Base-by-base conservation (phyloP, 768 basidiomycete species). In the Pulveroboletus sp. region DNA sequence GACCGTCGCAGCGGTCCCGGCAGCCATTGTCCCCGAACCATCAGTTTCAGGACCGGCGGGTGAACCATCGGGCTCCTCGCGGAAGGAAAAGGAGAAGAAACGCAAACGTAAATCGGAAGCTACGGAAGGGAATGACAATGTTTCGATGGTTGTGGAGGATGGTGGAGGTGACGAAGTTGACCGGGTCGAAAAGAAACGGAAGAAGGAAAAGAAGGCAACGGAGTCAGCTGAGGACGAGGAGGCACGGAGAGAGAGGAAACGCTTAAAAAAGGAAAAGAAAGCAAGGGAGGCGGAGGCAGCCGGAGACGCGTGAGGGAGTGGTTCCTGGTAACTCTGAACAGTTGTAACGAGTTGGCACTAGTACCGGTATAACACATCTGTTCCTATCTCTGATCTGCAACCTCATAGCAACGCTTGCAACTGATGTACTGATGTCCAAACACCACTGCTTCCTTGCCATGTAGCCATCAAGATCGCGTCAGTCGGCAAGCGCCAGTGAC, bases 41-140 rank as follows among this genome's bases (percentile, higher is more conserved):
- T 56, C 61, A 16, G 57, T 54, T 45, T 71, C 71, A 31, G 57
- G 62, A 49, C 69, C 69, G 29, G 54, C 54, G 38, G 71, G 27
- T 5, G 55, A 72, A 47, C 49, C 63, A 39, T 71, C 69, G 24
- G 63, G 70, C 14, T 60, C 71, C 17, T 45, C 47, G 8, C 74
- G 72, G 59, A 70, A 73, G 47, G 76, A 80, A 23, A 85, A 83
- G 63, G 88, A 91, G 63, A 89, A 89, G 72, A 94, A 95, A 64
- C 81, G 89, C 45, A 92, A 91, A 68, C 81, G 87, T 41, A 88
- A 87, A 63, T 85, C 83, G 1, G 85, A 83, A 54, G 75, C 63
- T 8, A 67, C 70, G 0, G 80, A 73, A 32, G 58, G 50, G 19
- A 74, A 64, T 16, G 72, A 59, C n/a, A 73, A 77, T 47, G 68